Conservation (phyloP, 2,329 filamentous ascomycete genomes). For the Sphaerulina populicola region DNA sequence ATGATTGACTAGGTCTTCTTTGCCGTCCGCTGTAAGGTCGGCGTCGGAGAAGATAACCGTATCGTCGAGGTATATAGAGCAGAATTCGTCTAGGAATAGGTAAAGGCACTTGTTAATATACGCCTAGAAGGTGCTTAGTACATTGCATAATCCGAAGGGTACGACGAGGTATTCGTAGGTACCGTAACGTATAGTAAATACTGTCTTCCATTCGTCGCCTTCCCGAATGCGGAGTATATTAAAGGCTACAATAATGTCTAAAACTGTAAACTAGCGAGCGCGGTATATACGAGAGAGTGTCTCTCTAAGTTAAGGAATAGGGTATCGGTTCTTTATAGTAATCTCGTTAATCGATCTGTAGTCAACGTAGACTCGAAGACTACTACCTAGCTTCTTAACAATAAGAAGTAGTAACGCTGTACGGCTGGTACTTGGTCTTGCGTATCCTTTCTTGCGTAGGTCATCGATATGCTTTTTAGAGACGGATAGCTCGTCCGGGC, state of each 20-base stretch:
- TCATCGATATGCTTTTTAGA: slow-evolving; percentile 12
- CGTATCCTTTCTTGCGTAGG: slow-evolving; percentile 8
- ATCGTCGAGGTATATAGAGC: slow-evolving; percentile 5
- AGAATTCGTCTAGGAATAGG: slow-evolving; percentile 7
- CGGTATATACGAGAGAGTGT: slow-evolving; percentile 19
- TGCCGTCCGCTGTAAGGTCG: too few relatives aligned
- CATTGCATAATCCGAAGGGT: slow-evolving; percentile 1
- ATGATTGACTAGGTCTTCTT: too few relatives aligned
- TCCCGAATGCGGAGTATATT: slow-evolving; percentile 5
- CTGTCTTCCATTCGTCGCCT: slow-evolving; percentile 9
- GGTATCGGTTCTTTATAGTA: slow-evolving; percentile 26
- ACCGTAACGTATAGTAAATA: slow-evolving; percentile 10
- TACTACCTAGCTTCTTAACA: slow-evolving; percentile 2
- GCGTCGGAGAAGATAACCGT: slow-evolving; percentile 3
- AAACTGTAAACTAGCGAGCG: slow-evolving; percentile 17
- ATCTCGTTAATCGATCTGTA: slow-evolving; percentile 26
- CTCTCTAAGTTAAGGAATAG: slow-evolving; percentile 26
- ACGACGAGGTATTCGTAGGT: slow-evolving; percentile 11
- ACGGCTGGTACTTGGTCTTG: neutral
- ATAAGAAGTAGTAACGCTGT: slow-evolving; percentile 4
- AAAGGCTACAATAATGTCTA: slow-evolving; percentile 20
- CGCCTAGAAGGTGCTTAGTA: slow-evolving; percentile 5
- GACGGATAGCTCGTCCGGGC: slow-evolving; percentile 1
- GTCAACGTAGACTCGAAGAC: slow-evolving; percentile 25
- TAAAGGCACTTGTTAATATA: slow-evolving; percentile 9